These are phyloP conservation scores for Phytophthora colocasiae DNA, from an alignment of 352 stramenopile species.

Conservation along the genomic window DNA sequence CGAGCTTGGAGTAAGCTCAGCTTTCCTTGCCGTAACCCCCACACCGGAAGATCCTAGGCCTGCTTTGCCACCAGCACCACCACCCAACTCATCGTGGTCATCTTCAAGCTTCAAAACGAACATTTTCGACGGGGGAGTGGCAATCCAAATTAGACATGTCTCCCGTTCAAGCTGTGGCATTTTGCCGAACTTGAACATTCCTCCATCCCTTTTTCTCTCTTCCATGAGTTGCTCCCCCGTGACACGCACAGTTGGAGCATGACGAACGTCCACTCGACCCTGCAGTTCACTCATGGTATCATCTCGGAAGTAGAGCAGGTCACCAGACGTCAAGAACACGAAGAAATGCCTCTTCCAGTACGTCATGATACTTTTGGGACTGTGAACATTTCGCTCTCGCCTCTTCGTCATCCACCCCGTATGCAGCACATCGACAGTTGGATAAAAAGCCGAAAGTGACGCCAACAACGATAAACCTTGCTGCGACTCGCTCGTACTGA, in stretches of 20 bases:
- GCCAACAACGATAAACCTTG: slow-evolving; percentile 81
- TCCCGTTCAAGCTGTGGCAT: slow-evolving; percentile 62
- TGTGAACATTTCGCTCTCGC: slow-evolving; percentile 75
- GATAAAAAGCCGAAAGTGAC: slow-evolving; percentile 81
- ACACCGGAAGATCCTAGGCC: slow-evolving; percentile 34
- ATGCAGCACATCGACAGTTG: slow-evolving; percentile 73
- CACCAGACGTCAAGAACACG: slow-evolving; percentile 73
- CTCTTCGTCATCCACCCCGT: slow-evolving; percentile 79
- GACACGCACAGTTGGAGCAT: slow-evolving; percentile 80
- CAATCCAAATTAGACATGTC: slow-evolving; percentile 83
- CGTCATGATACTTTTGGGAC: slow-evolving; percentile 81
- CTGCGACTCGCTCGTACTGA: slow-evolving; percentile 72
- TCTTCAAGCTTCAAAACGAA: slow-evolving; percentile 85
- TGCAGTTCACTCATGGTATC: slow-evolving; percentile 76
- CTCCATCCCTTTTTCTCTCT: slow-evolving; percentile 75
- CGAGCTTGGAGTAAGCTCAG: slow-evolving; percentile 67
- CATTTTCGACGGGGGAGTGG: slow-evolving; percentile 85
- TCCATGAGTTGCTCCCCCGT: slow-evolving; percentile 79
- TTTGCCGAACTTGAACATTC: slow-evolving; percentile 79
- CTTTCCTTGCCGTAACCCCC: slow-evolving; percentile 37
- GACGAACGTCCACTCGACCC: slow-evolving; percentile 77
- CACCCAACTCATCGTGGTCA: slow-evolving; percentile 50
- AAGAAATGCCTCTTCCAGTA: slow-evolving; percentile 89
- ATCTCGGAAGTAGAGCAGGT: slow-evolving; percentile 84
- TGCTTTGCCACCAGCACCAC: slow-evolving; percentile 26